Evolutionary conservation across 1,284 basidiomycete species (phyloP), one percentile per base, ranked within the genome.

Genomic region (Pseudozyma flocculosa): DNA sequence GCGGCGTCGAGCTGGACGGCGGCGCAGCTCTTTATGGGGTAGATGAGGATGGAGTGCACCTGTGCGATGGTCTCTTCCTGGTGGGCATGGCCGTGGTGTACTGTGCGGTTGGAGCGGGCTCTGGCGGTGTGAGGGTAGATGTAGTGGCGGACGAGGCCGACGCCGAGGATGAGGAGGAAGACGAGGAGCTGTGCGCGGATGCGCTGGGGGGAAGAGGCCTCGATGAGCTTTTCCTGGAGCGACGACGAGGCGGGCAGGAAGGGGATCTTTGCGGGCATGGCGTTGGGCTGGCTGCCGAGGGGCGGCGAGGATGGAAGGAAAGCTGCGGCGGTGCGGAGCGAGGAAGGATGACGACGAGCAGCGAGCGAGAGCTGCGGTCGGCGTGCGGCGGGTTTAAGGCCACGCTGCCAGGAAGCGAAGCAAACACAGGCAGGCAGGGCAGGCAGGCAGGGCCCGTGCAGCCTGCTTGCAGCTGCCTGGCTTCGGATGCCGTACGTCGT

Each of bases 1-100:
- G 54, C 50, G 1, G 36, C 22, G 5, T 43, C 1, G 2, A 73
- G 48, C 11, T 49, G 43, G 7, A 61, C 43, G 17, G 59, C 65
- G 0, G 60, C 57, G 23, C 70, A 70, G 7, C 56, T 61, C 45
- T 73, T 73, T 49, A 73, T 62, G 4, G 70, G 68, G 23, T 73
- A 71, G 43, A 73, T 45, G 40, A 48, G 54, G 29, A 73, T 55
- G n/a, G 42, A 43, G 9, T 55, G 43, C 2, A 73, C 48, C 30
- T 58, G 49, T 19, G 66, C 70, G 14, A 68, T n/a, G 18, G 46
- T 55, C 37, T 72, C 69, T 23, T 63, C 66, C 29, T 70, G 51
- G 0, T 45, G 50, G 1, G 63, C 69, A 1, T 30, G 10, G 53
- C 43, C 0, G 53, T 55, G 13, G 40, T 56, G n/a, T n/a, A n/a